Conservation (phyloP, 202 grass and related monocot species). For the Elaeis oleifera region DNA sequence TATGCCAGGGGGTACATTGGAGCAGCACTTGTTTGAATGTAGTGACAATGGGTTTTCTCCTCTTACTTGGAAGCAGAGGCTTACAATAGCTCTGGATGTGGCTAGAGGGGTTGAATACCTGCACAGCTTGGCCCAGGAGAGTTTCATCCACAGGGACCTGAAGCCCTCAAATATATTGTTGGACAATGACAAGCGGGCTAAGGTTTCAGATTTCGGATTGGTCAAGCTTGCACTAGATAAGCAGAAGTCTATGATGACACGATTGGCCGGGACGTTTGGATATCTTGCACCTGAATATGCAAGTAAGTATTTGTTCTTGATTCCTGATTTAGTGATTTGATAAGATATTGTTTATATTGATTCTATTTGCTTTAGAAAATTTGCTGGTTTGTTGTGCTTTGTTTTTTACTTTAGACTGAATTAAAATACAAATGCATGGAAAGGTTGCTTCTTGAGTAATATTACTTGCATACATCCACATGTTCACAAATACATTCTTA, state of each 20-base stretch:
- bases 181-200: constrained; percentile 70
- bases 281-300: constrained; percentile 98
- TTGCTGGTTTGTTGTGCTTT: no score
- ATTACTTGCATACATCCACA: no score
- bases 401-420: no score
- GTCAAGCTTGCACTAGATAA: constrained; percentile 72
- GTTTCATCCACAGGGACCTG: constrained; percentile 88
- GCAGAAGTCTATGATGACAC: constrained; percentile 79
- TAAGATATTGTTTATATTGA: no score
- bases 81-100: constrained; percentile 85
- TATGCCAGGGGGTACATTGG: constrained; percentile 69
- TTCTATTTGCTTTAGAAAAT: no score
- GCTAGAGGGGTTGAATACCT: constrained; percentile 88
- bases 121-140: constrained; percentile 90
- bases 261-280: constrained; percentile 83
- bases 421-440: no score
- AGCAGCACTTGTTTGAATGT: constrained; percentile 59
- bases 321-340: not conserved
- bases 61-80: constrained; percentile 78
- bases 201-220: constrained; percentile 94
- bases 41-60: constrained; percentile 33
- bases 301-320: constrained; percentile 49
- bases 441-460: no score
- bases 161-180: constrained; percentile 94
- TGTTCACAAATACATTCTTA: no score